Base-by-base conservation (phyloP, 2,329 filamentous ascomycete genomes). In the Alternaria ethzedia region DNA sequence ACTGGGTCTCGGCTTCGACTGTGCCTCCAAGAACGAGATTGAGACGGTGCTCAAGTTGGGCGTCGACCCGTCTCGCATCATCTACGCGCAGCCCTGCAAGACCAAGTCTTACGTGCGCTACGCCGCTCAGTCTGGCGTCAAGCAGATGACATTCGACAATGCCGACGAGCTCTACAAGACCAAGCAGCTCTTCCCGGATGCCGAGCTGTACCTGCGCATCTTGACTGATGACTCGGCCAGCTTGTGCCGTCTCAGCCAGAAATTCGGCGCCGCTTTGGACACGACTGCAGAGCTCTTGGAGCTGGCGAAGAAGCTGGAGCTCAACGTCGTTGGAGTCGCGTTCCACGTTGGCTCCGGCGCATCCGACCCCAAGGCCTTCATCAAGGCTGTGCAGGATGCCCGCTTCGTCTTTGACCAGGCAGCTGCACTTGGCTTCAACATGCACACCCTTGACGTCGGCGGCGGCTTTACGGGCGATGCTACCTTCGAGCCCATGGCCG, bases 111-210 rank as follows among this genome's bases (percentile, higher is more conserved):
- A 97, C 81, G 87, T 99, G 67, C 93, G 94, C 78, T 97, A 94
- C 77, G 96, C 96, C 69, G 89, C 91, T 76, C 87, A 89, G 78
- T 86, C 90, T 70, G 91, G 91, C 71, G 96, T 99, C 79, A 95
- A 92, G 84, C 93, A 97, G 86, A 98, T 99, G 95, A 99, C 96
- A 3, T 98, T 99, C 79, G 96, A 99, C 87, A 99, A 99, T 75
- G 89, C 91, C 79, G 96, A 99, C 80, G 96, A 99, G 86, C 88
- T 99, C 56, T 93, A 95, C 88, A 99, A 99, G 87, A 95, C 97
- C 81, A 96, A 96, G 82, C 91, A 93, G 81, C 88, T 96, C 73
- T 97, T 88, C 78, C 95, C 96, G 3, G 89, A 89, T 51, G 96
- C 96, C 26, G 93, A 97, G 84, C 89, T 99, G 45, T 97, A 91